phyloP scores from a whole-genome alignment of 2,329 filamentous ascomycete species.

The Metarhizium rileyi region DNA sequence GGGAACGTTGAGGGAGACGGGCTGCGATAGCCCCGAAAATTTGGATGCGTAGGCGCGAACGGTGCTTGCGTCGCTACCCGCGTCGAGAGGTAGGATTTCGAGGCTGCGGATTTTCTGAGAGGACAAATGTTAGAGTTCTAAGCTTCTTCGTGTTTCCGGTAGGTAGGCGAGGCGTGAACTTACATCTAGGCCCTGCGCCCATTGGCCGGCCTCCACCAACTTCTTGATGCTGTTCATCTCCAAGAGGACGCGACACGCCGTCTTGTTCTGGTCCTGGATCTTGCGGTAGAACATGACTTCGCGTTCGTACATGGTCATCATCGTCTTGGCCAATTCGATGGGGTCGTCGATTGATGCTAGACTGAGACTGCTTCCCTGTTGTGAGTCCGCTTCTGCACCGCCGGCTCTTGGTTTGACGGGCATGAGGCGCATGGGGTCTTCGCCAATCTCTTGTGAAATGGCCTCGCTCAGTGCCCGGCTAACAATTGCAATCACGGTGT shows the following conservation, averaged over 20 bases:
- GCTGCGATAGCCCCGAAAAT: conserved; percentile 68
- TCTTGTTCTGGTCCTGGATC: conserved; percentile 47
- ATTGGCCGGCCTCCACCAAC: conserved; percentile 43
- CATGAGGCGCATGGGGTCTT: conserved; percentile 67
- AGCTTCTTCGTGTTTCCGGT: neutral
- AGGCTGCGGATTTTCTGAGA: conserved; percentile 60
- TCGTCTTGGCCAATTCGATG: conserved; percentile 47
- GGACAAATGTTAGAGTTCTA: conserved; percentile 8
- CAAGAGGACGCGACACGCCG: conserved; percentile 46
- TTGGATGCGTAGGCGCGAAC: conserved; percentile 74
- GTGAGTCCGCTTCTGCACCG: conserved; percentile 12
- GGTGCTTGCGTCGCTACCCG: conserved; percentile 61
- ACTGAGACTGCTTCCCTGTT: conserved; percentile 45
- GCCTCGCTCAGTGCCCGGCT: conserved; percentile 86
- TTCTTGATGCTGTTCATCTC: conserved; percentile 53
- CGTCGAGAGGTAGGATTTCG: conserved; percentile 70
- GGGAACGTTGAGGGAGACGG: conserved; percentile 81
- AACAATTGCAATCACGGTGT: conserved; percentile 83
- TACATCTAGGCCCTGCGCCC: conserved; percentile 50
- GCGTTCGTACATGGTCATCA: conserved; percentile 54
- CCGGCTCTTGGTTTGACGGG: conserved; percentile 62
- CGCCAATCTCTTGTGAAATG: conserved; percentile 75
- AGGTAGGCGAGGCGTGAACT: conserved; percentile 21
- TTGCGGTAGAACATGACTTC: conserved; percentile 51
- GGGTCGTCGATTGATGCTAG: conserved; percentile 51